Evolutionary conservation across 2,329 filamentous ascomycete genomes (phyloP).

Genomic region (Hypoxylon sp.): DNA sequence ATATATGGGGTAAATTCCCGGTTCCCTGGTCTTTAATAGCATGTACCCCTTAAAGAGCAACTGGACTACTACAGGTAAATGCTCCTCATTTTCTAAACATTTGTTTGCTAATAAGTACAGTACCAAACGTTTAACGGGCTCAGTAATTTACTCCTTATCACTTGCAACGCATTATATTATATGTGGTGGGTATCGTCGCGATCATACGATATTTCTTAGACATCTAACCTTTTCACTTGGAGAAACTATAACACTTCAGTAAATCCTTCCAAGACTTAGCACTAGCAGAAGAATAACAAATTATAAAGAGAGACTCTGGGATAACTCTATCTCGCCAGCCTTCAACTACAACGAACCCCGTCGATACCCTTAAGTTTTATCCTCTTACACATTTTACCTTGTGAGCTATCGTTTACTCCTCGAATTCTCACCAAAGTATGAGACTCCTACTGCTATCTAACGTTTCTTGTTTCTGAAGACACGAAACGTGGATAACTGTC

Average conservation of each 20-base stretch:
- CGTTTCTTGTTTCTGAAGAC: background rate
- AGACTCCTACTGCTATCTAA: background rate
- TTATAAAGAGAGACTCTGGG: background rate
- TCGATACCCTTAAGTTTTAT: background rate
- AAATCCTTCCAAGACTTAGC: background rate
- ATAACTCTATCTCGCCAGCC: background rate
- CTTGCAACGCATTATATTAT: conserved; percentile 7
- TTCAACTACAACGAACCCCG: background rate
- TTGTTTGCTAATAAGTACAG: background rate
- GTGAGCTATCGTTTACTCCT: background rate
- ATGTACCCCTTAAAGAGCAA: conserved; percentile 5
- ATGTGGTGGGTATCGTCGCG: conserved; percentile 1
- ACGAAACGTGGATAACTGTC: background rate
- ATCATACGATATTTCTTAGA: conserved; percentile 35
- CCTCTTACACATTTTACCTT: background rate
- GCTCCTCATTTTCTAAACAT: background rate
- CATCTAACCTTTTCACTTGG: conserved; percentile 13
- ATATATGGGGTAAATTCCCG: conserved; percentile 13
- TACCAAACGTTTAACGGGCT: background rate
- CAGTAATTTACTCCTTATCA: conserved; percentile 9
- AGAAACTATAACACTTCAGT: conserved; percentile 3
- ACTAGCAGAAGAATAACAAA: conserved; percentile 1
- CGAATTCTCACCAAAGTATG: background rate
- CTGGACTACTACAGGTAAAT: background rate
- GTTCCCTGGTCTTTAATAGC: conserved; percentile 6